These are phyloP conservation scores for Chondrus crispus DNA, from an alignment of 23 red algal genomes.

Conservation along the genomic window DNA sequence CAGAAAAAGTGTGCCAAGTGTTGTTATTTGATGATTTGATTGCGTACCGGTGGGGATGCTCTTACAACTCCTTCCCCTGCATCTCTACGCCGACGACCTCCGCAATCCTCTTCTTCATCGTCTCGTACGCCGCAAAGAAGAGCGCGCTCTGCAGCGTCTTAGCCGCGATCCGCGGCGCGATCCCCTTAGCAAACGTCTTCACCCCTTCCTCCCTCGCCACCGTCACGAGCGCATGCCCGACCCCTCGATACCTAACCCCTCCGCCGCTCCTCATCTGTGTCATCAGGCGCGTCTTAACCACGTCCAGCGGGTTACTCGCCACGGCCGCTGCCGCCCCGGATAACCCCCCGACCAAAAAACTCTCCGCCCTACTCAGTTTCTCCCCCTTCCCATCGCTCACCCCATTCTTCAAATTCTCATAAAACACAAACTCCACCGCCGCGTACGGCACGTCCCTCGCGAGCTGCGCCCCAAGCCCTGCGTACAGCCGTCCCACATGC, in stretches of 20 bases:
- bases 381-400: neutral
- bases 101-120: slow-evolving; percentile 5
- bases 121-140: slow-evolving; percentile 70
- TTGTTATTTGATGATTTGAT: too few relatives aligned
- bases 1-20: too few relatives aligned
- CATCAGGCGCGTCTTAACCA: slow-evolving; percentile 96
- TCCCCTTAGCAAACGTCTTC: slow-evolving; percentile 67
- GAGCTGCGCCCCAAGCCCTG: slow-evolving; percentile 72
- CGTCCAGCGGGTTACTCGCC: slow-evolving; percentile 82
- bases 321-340: slow-evolving; percentile 75
- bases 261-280: slow-evolving; percentile 60
- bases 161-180: slow-evolving; percentile 61
- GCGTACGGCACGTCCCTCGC: slow-evolving; percentile 88
- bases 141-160: slow-evolving; percentile 70
- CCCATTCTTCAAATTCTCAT: slow-evolving; percentile 60
- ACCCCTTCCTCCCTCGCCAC: slow-evolving; percentile 66
- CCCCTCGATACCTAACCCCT: slow-evolving; percentile 51
- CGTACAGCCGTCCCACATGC: slow-evolving; percentile 49
- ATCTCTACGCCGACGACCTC: slow-evolving; percentile 26
- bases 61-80: neutral
- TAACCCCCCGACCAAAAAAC: slow-evolving; percentile 64
- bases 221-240: slow-evolving; percentile 37
- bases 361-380: neutral
- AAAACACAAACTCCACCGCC: slow-evolving; percentile 81
- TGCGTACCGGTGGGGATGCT: too few relatives aligned